These are phyloP conservation scores for Xylaria curta DNA, from an alignment of 495 filamentous ascomycete genomes.

Conservation along the genomic window DNA sequence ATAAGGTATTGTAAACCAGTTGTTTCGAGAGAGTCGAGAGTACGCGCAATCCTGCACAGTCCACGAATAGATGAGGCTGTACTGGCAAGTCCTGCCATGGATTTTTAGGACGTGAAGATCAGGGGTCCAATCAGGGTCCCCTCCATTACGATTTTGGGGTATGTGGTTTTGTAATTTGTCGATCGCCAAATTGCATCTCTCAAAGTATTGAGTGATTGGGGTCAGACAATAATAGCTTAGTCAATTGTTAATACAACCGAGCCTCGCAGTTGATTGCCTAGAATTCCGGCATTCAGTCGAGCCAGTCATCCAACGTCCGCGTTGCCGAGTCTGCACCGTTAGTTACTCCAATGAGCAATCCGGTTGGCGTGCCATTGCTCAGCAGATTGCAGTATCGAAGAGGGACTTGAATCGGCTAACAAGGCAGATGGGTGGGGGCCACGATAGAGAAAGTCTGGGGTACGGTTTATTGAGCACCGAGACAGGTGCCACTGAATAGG, in stretches of 20 bases:
- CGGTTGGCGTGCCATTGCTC: constrained; percentile 4
- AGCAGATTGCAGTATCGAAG: no score
- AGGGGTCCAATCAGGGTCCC: constrained; percentile 19
- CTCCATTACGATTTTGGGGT: constrained; percentile 1
- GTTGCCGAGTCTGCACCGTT: not conserved
- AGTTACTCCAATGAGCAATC: not conserved
- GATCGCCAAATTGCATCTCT: constrained; percentile 10
- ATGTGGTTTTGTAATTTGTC: not conserved
- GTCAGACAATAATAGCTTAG: constrained; percentile 4
- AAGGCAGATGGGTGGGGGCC: constrained; percentile 2
- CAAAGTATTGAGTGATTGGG: no score
- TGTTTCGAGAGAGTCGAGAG: not conserved
- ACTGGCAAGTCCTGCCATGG: not conserved
- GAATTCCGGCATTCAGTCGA: constrained; percentile 3
- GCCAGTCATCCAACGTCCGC: constrained; percentile 8
- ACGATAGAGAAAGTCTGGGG: constrained; percentile 17
- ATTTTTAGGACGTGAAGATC: constrained; percentile 7
- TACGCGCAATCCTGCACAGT: not conserved
- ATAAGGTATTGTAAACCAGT: not conserved
- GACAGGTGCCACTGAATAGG: not conserved
- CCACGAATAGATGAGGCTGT: not conserved
- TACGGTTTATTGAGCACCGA: not conserved
- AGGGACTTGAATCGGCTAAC: not conserved
- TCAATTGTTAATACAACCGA: constrained; percentile 8
- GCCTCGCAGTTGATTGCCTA: constrained; percentile 16